These are phyloP conservation scores for Trypanosoma brucei DNA, from an alignment of 208 protist species.

Conservation along the genomic window DNA sequence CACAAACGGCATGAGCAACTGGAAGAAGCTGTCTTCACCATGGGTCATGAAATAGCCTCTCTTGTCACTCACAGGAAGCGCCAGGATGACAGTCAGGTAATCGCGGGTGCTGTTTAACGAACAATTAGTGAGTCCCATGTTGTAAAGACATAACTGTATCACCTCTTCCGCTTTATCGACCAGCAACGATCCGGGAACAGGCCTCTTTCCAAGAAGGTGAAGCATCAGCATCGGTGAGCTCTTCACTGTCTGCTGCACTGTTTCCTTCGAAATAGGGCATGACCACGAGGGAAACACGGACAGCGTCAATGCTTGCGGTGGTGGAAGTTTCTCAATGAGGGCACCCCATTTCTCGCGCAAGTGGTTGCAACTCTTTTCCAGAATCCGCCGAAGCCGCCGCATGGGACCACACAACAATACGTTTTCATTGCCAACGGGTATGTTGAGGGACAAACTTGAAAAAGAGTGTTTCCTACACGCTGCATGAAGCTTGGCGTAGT, in stretches of 20 bases:
- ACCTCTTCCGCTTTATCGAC: conserved; percentile 37
- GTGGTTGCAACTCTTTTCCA: conserved; percentile 11
- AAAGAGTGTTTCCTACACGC: conserved; percentile 38
- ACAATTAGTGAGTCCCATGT: conserved; percentile 60
- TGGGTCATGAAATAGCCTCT: conserved; percentile 24
- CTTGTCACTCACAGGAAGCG: conserved; percentile 30
- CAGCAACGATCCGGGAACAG: conserved; percentile 32
- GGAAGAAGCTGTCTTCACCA: conserved; percentile 60
- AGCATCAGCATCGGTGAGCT: conserved; percentile 34
- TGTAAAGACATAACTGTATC: conserved; percentile 62
- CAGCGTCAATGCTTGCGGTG: conserved; percentile 41
- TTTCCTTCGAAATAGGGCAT: conserved; percentile 40
- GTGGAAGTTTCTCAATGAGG: conserved; percentile 17
- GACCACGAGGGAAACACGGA: conserved; percentile 24
- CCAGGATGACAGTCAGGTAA: conserved; percentile 53
- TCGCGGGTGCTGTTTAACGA: conserved; percentile 34
- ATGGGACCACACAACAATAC: conserved; percentile 40
- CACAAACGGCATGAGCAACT: conserved; percentile 68
- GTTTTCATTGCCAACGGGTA: conserved; percentile 26
- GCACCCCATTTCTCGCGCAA: conserved; percentile 13
- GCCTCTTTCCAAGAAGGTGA: conserved; percentile 36
- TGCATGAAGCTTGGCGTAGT: conserved; percentile 45
- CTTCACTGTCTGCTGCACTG: conserved; percentile 49
- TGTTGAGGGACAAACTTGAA: neutral
- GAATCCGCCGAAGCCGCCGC: conserved; percentile 41